Conservation (phyloP, 345 rosid genomes). For the Camelina hispida region DNA sequence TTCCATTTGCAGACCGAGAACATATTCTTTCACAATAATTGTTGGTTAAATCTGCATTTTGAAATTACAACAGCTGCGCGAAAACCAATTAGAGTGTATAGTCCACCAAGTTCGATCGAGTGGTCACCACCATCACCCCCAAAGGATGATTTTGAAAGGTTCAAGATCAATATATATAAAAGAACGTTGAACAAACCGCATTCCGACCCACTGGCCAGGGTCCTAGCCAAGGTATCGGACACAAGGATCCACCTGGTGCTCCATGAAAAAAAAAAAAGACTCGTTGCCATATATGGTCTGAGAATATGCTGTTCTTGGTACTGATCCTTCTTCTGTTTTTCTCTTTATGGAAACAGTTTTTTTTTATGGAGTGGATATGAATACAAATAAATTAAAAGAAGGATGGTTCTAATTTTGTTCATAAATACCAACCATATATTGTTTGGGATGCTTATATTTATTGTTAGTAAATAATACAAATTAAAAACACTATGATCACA, state of each 20-base stretch:
- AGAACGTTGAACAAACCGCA: slow-evolving; percentile 42
- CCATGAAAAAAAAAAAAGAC: slow-evolving; percentile 12
- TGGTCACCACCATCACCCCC: slow-evolving; percentile 37
- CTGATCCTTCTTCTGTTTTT: slow-evolving; percentile 16
- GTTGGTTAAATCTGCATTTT: slow-evolving; percentile 34
- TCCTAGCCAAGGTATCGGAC: slow-evolving; percentile 47
- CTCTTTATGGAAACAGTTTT: slow-evolving; percentile 5
- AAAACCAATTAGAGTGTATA: slow-evolving; percentile 23
- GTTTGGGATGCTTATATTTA: no score
- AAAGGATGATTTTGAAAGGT: slow-evolving; percentile 26
- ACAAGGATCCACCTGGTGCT: slow-evolving; percentile 39
- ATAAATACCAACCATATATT: no score
- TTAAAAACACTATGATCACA: no score
- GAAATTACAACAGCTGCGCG: slow-evolving; percentile 12
- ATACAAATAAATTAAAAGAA: not conserved
- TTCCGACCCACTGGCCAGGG: slow-evolving; percentile 43
- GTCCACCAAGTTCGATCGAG: not conserved
- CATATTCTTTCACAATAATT: no score
- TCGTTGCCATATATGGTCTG: not conserved
- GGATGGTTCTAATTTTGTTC: not conserved
- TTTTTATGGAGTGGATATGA: not conserved
- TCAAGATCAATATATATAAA: slow-evolving; percentile 39
- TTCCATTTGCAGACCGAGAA: no score
- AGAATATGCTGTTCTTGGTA: slow-evolving; percentile 11
- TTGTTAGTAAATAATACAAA: no score